Conservation (phyloP, 495 filamentous ascomycete species). For the Daldinia childiae region DNA sequence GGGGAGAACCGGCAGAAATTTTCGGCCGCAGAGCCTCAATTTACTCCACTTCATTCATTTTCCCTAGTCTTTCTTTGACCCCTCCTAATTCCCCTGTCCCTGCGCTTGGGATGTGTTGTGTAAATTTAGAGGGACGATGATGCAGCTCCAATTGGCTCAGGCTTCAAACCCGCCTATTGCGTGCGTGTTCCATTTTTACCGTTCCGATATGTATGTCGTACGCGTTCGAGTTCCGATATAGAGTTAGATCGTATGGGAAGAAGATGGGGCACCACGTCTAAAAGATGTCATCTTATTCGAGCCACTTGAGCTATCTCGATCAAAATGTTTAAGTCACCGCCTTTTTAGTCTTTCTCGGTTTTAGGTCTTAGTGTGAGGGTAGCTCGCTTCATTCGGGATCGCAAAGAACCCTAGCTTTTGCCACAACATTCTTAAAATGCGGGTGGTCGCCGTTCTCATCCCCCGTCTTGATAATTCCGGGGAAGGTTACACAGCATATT, state of each 20-base stretch:
- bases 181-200: slow-evolving; percentile 15
- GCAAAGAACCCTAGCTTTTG: slow-evolving; percentile 64
- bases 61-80: neutral
- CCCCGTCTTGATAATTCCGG: slow-evolving; percentile 63
- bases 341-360: slow-evolving; percentile 15
- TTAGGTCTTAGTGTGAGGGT: slow-evolving; percentile 4
- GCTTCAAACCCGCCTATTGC: slow-evolving; percentile 20
- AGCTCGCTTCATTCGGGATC: slow-evolving; percentile 52
- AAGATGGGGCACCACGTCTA: slow-evolving; percentile 31
- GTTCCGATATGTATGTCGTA: slow-evolving; percentile 18
- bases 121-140: slow-evolving; percentile 5
- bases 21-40: slow-evolving; percentile 33
- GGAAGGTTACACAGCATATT: slow-evolving; percentile 61
- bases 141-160: slow-evolving; percentile 3
- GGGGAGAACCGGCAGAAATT: neutral
- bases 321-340: slow-evolving; percentile 40
- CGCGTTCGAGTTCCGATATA: slow-evolving; percentile 30
- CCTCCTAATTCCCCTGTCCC: slow-evolving; percentile 2
- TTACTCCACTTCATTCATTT: slow-evolving; percentile 15
- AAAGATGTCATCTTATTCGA: slow-evolving; percentile 16
- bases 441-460: slow-evolving; percentile 64
- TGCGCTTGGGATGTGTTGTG: slow-evolving; percentile 20
- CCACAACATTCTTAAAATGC: slow-evolving; percentile 64
- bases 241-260: slow-evolving; percentile 25
- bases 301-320: slow-evolving; percentile 18